Base-by-base conservation (phyloP, 2,329 filamentous ascomycete species). In the Cryphonectria naterciae region DNA sequence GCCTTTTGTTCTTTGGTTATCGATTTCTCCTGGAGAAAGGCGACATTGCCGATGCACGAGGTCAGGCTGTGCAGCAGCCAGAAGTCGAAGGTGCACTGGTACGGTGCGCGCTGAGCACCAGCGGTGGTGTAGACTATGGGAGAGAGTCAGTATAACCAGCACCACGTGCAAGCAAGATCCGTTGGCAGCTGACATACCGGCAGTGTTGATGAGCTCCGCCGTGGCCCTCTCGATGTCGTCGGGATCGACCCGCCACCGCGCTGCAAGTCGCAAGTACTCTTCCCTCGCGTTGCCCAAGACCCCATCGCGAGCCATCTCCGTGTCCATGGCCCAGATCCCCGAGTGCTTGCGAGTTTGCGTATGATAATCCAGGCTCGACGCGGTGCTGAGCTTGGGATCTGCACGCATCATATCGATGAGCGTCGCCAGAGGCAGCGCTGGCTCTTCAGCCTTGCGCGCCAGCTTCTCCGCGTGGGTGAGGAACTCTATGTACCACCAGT, bases 21-120 rank as follows among this genome's bases (percentile, higher is more conserved):
- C 46, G 65, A 67, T 32, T 22, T 15, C 22, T 67, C 65, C 17
- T 54, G 58, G 43, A 67, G 49, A 15, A 67, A 56, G 46, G 65
- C 46, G 17, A 67, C 65, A 22, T 67, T 56, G 4, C 65, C 65
- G 46, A 67, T 17, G 65, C 65, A 58, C 7, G 65, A 56, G 5
- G 65, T 67, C 46, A 67, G 28, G 46, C 46, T 67, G 49, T 67
- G 65, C 32, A 67, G 65, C 10, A 67, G 25, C 65, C 65, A 67
- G 65, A 67, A 67, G 46, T 67, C 65, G 65, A 67, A 67, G 4
- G 65, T 67, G 22, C 65, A 67, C n/a, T 67, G 65, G 52, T 67
- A 67, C 8, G 65, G 65, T 19, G 65, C 46, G 25, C 65, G 46
- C 46, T 67, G 65, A 37, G 65, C 65, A 10, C 65, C 65, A 19